A percentile compares a stretch with the other conserved stretches of the same genome.
Conservation (phyloP, 768 basidiomycete genomes). For the Lentinula aciculospora region DNA sequence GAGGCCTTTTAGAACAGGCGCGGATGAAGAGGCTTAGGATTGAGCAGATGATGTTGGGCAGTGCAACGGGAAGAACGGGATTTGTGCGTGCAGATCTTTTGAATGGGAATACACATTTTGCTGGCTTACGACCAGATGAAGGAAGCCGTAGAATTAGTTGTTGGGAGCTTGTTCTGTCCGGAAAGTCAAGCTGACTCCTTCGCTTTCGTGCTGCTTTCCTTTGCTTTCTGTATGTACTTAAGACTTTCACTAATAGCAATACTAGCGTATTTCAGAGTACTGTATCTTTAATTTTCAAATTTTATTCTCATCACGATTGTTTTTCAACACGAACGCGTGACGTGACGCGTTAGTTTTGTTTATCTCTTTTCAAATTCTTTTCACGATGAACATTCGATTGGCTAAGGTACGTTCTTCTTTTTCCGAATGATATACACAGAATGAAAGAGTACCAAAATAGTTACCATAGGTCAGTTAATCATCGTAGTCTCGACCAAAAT, state of each 20-base stretch:
- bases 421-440: slow-evolving; percentile 11
- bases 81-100: slow-evolving; percentile 1
- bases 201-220: not conserved
- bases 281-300: no score
- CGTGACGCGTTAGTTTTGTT: no score
- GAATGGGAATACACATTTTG: not conserved
- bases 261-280: no score
- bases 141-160: not conserved
- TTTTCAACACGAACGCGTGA: no score
- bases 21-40: not conserved
- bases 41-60: not conserved
- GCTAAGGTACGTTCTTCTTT: slow-evolving; percentile 31
- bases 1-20: not conserved
- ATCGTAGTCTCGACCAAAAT: not conserved
- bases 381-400: slow-evolving; percentile 43
- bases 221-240: no score
- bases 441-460: not conserved
- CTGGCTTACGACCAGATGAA: not conserved
- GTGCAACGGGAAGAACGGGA: not conserved
- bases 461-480: not conserved
- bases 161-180: not conserved
- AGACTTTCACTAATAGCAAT: not conserved
- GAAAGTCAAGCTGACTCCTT: not conserved
- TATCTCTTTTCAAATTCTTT: no score
- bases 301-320: no score